These are phyloP conservation scores for Pseudogymnoascus verrucosus DNA, from an alignment of 2,329 filamentous ascomycete species.

Conservation along the genomic window DNA sequence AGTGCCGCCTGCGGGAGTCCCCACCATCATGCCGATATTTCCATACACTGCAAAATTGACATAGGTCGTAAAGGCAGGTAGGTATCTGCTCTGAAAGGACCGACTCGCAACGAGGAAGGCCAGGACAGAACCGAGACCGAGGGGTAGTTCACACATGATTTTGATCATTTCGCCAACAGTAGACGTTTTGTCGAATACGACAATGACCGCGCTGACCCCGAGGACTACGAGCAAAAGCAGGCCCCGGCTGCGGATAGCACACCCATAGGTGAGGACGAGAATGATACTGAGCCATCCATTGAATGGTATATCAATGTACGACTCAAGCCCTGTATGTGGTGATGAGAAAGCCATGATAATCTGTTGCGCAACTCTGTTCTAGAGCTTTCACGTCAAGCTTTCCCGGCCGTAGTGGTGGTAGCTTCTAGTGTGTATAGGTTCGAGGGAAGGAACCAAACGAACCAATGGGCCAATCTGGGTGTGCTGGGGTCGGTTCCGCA, in stretches of 20 bases:
- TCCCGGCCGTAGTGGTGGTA: background rate
- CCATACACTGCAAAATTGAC: slow-evolving; percentile 21
- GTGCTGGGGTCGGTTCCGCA: background rate
- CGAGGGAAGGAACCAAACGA: background rate
- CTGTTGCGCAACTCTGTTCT: background rate
- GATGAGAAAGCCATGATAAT: slow-evolving; percentile 12
- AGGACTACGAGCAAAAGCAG: slow-evolving; percentile 15
- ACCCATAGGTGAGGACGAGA: slow-evolving; percentile 19
- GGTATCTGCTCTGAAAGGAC: slow-evolving; percentile 18
- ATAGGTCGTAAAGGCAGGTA: slow-evolving; percentile 19
- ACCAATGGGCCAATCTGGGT: background rate
- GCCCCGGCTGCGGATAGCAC: slow-evolving; percentile 17
- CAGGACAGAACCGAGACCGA: slow-evolving; percentile 16
- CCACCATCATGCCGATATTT: slow-evolving; percentile 21
- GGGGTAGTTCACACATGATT: slow-evolving; percentile 14
- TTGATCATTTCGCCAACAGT: slow-evolving; percentile 16
- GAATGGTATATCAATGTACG: slow-evolving; percentile 21
- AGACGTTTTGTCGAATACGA: slow-evolving; percentile 16
- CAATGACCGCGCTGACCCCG: slow-evolving; percentile 12
- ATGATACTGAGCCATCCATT: slow-evolving; percentile 20
- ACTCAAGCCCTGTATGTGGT: slow-evolving; percentile 11
- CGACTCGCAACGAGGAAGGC: slow-evolving; percentile 16
- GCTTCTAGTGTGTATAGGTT: background rate
- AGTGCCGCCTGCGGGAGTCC: slow-evolving; percentile 18
- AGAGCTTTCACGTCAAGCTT: background rate